These are phyloP conservation scores for Lentinus tigrinus DNA, from an alignment of 768 basidiomycete genomes.

Conservation along the genomic window DNA sequence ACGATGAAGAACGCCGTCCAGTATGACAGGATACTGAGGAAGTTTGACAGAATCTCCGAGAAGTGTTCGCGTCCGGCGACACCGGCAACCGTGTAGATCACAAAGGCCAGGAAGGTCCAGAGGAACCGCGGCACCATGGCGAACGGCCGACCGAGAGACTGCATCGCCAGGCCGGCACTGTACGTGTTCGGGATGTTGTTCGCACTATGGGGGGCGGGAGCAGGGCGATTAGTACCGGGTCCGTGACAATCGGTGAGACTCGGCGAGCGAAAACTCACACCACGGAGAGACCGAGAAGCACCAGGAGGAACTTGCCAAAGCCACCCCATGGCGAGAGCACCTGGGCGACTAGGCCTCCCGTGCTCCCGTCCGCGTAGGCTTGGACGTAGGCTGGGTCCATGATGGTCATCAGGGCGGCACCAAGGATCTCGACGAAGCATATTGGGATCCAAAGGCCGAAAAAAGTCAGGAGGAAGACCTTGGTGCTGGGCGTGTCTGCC, in stretches of 20 bases:
- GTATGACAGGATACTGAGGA: constrained; percentile 40
- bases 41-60: constrained; percentile 41
- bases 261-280: constrained; percentile 23
- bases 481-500: constrained; percentile 37
- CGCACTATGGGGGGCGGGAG: constrained; percentile 27
- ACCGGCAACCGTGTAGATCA: constrained; percentile 45
- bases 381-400: constrained; percentile 35
- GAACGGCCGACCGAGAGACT: constrained; percentile 40
- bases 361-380: constrained; percentile 35
- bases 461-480: constrained; percentile 49
- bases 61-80: constrained; percentile 47
- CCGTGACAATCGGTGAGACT: too few species aligned
- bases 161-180: constrained; percentile 45
- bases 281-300: constrained; percentile 43
- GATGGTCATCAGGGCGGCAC: constrained; percentile 44
- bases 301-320: constrained; percentile 46
- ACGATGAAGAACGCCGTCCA: constrained; percentile 51
- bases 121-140: constrained; percentile 42
- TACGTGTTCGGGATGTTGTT: constrained; percentile 51
- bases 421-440: constrained; percentile 46
- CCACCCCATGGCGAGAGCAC: constrained; percentile 38
- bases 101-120: constrained; percentile 39
- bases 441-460: constrained; percentile 51
- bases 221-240: background rate
- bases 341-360: constrained; percentile 47